Evolutionary conservation across 257 asterid species (phyloP).

Genomic region (Solanum habrochaites): DNA sequence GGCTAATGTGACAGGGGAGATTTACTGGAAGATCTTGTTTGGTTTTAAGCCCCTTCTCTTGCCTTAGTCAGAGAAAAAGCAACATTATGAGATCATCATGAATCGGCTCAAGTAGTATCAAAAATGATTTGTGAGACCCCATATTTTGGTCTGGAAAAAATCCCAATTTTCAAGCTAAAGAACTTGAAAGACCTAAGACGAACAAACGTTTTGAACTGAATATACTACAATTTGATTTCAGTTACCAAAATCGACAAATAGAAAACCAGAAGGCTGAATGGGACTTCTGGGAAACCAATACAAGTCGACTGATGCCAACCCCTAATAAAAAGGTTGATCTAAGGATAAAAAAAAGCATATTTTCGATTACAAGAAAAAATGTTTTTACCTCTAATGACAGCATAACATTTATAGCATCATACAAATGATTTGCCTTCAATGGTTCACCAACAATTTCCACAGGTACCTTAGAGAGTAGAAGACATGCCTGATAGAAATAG

Average conservation of each 20-base stretch:
- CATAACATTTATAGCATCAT: conserved; percentile 79
- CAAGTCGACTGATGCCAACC: background rate
- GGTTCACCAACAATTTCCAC: conserved; percentile 62
- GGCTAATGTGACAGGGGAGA: background rate
- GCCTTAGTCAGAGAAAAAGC: background rate
- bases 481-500: conserved; percentile 35
- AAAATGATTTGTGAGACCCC: background rate
- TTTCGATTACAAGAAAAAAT: background rate
- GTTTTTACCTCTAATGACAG: conserved; percentile 71
- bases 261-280: background rate
- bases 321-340: background rate
- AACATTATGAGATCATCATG: background rate
- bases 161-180: background rate
- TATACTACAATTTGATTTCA: background rate
- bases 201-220: background rate
- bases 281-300: background rate
- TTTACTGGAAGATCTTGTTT: background rate
- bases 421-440: conserved; percentile 40
- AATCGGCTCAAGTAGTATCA: background rate
- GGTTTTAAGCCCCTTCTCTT: no score
- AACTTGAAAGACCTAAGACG: background rate
- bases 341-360: background rate
- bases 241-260: background rate
- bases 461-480: conserved; percentile 59
- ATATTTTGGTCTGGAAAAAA: background rate